These are phyloP conservation scores for Phytophthora fragariae DNA, from an alignment of 352 stramenopile genomes.

Conservation along the genomic window DNA sequence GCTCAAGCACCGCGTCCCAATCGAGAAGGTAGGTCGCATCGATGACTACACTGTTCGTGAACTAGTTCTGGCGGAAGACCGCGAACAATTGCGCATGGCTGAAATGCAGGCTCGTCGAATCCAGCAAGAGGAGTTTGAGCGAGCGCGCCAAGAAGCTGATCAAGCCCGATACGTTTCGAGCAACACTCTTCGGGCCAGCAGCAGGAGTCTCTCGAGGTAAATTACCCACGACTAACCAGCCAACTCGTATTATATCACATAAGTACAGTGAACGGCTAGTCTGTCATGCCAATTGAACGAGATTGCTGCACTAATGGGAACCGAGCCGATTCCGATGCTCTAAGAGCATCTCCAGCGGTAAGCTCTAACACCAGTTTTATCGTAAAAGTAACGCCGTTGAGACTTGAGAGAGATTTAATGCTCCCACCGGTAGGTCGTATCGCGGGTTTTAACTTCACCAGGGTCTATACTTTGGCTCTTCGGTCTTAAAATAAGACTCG, in stretches of 20 bases:
- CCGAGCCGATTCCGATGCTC: no score
- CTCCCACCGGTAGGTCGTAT: no score
- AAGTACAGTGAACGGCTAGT: slow-evolving; percentile 23
- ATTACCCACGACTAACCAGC: background rate
- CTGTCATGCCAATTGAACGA: background rate
- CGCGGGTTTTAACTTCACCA: no score
- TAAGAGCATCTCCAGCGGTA: no score
- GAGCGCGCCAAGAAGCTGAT: slow-evolving; percentile 42
- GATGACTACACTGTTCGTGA: slow-evolving; percentile 87
- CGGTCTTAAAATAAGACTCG: no score
- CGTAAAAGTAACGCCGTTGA: no score
- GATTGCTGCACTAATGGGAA: no score
- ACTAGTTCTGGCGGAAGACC: slow-evolving; percentile 79
- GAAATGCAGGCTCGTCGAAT: slow-evolving; percentile 66
- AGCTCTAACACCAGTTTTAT: no score
- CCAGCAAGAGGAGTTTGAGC: slow-evolving; percentile 75
- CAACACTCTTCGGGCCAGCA: slow-evolving; percentile 36
- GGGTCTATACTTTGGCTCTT: no score
- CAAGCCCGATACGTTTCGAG: slow-evolving; percentile 32
- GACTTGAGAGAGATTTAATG: no score
- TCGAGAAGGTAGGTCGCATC: slow-evolving; percentile 80
- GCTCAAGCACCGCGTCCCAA: slow-evolving; percentile 84
- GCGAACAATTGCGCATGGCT: slow-evolving; percentile 74
- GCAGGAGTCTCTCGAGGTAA: slow-evolving; percentile 40
- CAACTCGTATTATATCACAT: slow-evolving; percentile 21